Percentiles rank a stretch among this genome's conserved stretches.
phyloP scores from a whole-genome alignment of 169 alveolate species.

The Plasmodium berghei region DNA sequence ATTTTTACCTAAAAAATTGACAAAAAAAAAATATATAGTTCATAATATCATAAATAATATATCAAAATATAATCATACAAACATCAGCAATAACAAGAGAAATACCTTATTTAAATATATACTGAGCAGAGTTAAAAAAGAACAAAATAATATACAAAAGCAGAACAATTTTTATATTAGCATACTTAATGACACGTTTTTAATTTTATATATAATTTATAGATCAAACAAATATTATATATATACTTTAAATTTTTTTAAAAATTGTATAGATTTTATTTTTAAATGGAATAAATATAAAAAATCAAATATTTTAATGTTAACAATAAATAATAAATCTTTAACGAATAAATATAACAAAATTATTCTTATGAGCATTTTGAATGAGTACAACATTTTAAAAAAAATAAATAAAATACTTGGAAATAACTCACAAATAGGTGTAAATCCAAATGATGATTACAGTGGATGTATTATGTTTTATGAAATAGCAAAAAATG shows the following conservation, averaged over 20 bases:
- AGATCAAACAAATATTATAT: background rate
- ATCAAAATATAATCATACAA: background rate
- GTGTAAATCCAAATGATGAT: background rate
- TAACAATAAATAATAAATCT: background rate
- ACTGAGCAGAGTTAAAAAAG: background rate
- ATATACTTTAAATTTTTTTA: slow-evolving; percentile 13
- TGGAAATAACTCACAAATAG: background rate
- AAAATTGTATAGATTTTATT: slow-evolving; percentile 40
- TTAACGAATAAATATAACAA: slow-evolving; percentile 4
- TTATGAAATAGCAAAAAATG: background rate
- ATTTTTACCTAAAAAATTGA: slow-evolving; percentile 23
- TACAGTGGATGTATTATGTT: background rate
- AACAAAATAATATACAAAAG: background rate
- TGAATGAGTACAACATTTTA: slow-evolving; percentile 3
- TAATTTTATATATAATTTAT: slow-evolving; percentile 14
- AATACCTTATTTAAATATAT: background rate
- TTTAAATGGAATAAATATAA: slow-evolving; percentile 7
- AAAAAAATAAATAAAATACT: slow-evolving; percentile 17
- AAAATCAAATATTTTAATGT: background rate
- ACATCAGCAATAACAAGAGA: background rate
- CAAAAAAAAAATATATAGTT: background rate
- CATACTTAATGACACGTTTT: slow-evolving; percentile 12
- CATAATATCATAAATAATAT: too few species aligned
- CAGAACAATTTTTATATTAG: background rate
- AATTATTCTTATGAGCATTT: slow-evolving; percentile 1